Conservation (phyloP, 2,329 filamentous ascomycete genomes). For the Venturia oleaginea region DNA sequence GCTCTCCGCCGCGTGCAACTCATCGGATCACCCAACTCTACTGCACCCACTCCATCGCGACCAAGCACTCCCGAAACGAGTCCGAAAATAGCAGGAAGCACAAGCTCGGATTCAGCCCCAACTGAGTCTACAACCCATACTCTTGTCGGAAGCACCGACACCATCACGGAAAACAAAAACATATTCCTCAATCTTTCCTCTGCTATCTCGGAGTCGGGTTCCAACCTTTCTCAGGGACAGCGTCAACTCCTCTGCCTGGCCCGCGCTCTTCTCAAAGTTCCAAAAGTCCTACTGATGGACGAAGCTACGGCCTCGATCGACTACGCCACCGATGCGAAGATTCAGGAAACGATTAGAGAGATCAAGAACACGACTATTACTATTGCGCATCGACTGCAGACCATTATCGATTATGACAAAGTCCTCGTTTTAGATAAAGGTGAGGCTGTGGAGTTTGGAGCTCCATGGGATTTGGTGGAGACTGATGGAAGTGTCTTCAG, state of each 20-base stretch:
- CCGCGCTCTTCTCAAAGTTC: conserved; percentile 80
- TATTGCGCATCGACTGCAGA: conserved; percentile 90
- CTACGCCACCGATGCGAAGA: conserved; percentile 90
- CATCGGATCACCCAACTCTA: conserved; percentile 50
- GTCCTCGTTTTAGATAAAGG: conserved; percentile 91
- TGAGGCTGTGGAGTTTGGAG: conserved; percentile 77
- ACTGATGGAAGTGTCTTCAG: conserved; percentile 59
- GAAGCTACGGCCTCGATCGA: conserved; percentile 97
- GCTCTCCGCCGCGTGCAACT: conserved; percentile 83
- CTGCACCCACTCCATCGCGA: conserved; percentile 31
- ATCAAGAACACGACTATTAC: conserved; percentile 88
- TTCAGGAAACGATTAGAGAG: conserved; percentile 93
- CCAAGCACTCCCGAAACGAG: conserved; percentile 18
- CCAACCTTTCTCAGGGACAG: conserved; percentile 92
- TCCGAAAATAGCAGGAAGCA: neutral
- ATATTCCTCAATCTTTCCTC: conserved; percentile 82
- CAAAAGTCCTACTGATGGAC: conserved; percentile 96
- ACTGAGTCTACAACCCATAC: conserved; percentile 6
- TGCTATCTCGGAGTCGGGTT: conserved; percentile 78
- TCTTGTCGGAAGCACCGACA: conserved; percentile 1
- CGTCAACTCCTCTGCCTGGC: conserved; percentile 90
- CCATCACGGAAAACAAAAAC: conserved; percentile 69
- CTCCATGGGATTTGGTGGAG: conserved; percentile 63
- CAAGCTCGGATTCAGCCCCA: neutral
- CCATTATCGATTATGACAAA: conserved; percentile 97